Percentiles rank a stretch among this genome's conserved stretches.
phyloP scores from a whole-genome alignment of 1,139 yeast species.

The Wickerhamiella infanticola region DNA sequence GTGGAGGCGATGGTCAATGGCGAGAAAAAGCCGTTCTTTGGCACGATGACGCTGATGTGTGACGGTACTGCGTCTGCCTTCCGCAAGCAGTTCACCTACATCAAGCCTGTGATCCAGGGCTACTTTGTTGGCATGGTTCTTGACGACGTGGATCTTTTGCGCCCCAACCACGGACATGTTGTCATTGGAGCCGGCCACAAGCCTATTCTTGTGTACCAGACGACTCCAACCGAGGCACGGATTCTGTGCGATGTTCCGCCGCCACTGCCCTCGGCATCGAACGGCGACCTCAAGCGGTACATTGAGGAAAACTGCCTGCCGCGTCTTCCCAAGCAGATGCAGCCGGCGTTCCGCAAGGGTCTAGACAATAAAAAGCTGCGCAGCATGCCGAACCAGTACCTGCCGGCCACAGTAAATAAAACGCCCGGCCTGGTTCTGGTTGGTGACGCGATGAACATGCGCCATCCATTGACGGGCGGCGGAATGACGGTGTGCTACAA shows the following conservation, averaged over 20 bases:
- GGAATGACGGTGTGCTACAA: conserved; percentile 97
- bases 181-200: conserved; percentile 64
- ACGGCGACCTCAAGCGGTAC: conserved; percentile 46
- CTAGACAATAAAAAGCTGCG: conserved; percentile 41
- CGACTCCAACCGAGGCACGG: conserved; percentile 68
- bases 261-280: conserved; percentile 52
- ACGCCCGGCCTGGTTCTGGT: conserved; percentile 67
- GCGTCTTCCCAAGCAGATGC: conserved; percentile 44
- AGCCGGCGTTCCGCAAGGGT: conserved; percentile 52
- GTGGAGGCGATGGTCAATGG: conserved; percentile 30
- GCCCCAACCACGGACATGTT: conserved; percentile 73
- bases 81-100: conserved; percentile 51
- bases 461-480: conserved; percentile 98
- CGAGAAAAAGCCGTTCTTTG: conserved; percentile 29
- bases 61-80: conserved; percentile 94
- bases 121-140: conserved; percentile 78
- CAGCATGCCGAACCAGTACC: conserved; percentile 88
- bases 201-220: conserved; percentile 79
- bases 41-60: conserved; percentile 59
- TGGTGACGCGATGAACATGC: conserved; percentile 93
- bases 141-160: conserved; percentile 56
- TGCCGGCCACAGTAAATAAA: conserved; percentile 54
- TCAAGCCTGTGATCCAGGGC: conserved; percentile 55
- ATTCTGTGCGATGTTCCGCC: conserved; percentile 80
- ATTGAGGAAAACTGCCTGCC: conserved; percentile 48